phyloP scores from a whole-genome alignment of 352 stramenopile genomes.

The Pythium aquatile region DNA sequence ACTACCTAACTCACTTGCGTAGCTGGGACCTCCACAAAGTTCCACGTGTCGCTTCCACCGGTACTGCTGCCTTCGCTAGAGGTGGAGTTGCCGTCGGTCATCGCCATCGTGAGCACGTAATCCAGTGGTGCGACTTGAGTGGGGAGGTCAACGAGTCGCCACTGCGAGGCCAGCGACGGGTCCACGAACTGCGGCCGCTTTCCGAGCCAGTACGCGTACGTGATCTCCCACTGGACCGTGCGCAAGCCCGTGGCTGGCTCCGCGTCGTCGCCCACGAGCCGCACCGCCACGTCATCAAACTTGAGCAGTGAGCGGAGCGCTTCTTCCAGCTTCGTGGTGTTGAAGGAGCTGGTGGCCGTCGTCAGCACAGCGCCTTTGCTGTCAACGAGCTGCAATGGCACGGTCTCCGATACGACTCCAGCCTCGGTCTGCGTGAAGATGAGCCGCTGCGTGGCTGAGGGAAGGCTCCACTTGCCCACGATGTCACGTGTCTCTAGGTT shows the following conservation, averaged over 20 bases:
- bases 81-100: slow-evolving; percentile 3
- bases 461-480: slow-evolving; percentile 41
- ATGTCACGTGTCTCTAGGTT: slow-evolving; percentile 12
- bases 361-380: slow-evolving; percentile 24
- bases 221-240: slow-evolving; percentile 18
- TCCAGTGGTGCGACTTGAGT: not conserved
- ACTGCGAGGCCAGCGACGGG: slow-evolving; percentile 3
- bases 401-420: slow-evolving; percentile 9
- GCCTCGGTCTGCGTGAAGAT: slow-evolving; percentile 30
- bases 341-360: slow-evolving; percentile 23
- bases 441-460: slow-evolving; percentile 30
- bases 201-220: slow-evolving; percentile 26
- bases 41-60: not conserved
- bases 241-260: slow-evolving; percentile 3
- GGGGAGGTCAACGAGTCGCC: slow-evolving; percentile 21
- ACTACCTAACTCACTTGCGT: not conserved
- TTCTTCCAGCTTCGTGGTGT: slow-evolving; percentile 22
- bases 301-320: slow-evolving; percentile 35
- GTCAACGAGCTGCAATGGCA: slow-evolving; percentile 10
- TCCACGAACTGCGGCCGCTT: slow-evolving; percentile 16
- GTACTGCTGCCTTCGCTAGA: not conserved
- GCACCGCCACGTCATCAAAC: slow-evolving; percentile 41
- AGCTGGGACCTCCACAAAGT: slow-evolving; percentile 13
- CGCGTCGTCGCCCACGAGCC: slow-evolving; percentile 15
- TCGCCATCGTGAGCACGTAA: slow-evolving; percentile 18